A percentile compares a stretch with the other conserved stretches of the same genome.
phyloP scores from a whole-genome alignment of 148 eudicot species.

The Vaccinium corymbosum region DNA sequence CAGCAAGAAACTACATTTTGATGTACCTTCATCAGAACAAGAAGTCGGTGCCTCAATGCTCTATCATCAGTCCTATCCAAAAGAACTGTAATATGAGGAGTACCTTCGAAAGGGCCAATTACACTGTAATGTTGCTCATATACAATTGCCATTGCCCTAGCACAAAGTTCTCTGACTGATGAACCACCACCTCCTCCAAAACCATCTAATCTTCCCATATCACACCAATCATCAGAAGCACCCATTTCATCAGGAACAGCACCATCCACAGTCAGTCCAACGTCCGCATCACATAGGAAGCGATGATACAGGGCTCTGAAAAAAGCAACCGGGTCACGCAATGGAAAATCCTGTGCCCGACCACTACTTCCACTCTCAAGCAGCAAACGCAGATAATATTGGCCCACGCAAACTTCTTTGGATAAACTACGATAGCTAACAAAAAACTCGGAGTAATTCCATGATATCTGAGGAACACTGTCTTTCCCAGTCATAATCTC shows the following conservation, averaged over 20 bases:
- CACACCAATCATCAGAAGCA: slow-evolving; percentile 99
- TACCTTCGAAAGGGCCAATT: slow-evolving; percentile 91
- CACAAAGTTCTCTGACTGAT: slow-evolving; percentile 95
- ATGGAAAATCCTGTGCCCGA: slow-evolving; percentile 88
- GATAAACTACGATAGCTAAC: slow-evolving; percentile 87
- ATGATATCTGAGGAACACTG: slow-evolving; percentile 76
- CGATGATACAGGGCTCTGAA: slow-evolving; percentile 96
- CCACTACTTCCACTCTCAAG: slow-evolving; percentile 84
- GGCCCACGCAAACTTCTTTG: slow-evolving; percentile 99
- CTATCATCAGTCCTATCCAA: slow-evolving; percentile 96
- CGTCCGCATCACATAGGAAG: slow-evolving; percentile 93
- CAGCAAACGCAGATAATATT: slow-evolving; percentile 89
- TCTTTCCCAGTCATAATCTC: slow-evolving; percentile 54
- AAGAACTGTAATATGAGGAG: slow-evolving; percentile 90
- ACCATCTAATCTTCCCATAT: slow-evolving; percentile 98
- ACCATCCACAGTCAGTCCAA: slow-evolving; percentile 91
- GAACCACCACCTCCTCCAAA: slow-evolving; percentile 98
- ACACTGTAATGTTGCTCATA: slow-evolving; percentile 81
- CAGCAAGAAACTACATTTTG: slow-evolving; percentile 11
- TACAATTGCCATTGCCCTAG: slow-evolving; percentile 98
- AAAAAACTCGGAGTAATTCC: slow-evolving; percentile 92
- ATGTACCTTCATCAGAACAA: slow-evolving; percentile 80
- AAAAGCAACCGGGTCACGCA: slow-evolving; percentile 94
- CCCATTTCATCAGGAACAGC: slow-evolving; percentile 97
- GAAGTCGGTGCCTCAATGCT: slow-evolving; percentile 94